These are phyloP conservation scores for Kentomonas sorsogonicus DNA, from an alignment of 208 protist species.

Conservation along the genomic window DNA sequence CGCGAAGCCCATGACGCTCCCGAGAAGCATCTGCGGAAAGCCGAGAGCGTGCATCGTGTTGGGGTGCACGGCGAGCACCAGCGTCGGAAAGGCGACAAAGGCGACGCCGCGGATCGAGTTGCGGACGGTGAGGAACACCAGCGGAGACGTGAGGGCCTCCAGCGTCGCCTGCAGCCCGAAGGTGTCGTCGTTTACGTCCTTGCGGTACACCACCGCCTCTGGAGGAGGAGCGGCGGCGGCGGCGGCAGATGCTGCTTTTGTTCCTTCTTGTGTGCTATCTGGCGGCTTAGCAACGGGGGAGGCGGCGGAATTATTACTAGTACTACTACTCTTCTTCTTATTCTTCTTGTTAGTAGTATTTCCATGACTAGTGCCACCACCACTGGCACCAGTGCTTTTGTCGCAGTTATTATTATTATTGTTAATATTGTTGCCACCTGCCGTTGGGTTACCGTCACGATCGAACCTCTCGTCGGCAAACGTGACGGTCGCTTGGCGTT, in stretches of 20 bases:
- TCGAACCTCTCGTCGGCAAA: constrained; percentile 7
- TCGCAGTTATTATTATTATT: too few relatives aligned
- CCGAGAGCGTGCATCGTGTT: constrained; percentile 24
- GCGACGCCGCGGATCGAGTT: constrained; percentile 20
- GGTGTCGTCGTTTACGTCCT: constrained; percentile 21
- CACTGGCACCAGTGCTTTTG: too few relatives aligned
- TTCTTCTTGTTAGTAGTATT: too few relatives aligned
- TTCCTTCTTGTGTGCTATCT: too few relatives aligned
- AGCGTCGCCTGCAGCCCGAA: constrained; percentile 23
- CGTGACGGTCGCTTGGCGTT: constrained; percentile 3
- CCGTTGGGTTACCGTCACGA: too few relatives aligned
- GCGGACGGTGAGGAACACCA: constrained; percentile 14
- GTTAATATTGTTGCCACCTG: too few relatives aligned
- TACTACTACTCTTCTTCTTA: too few relatives aligned
- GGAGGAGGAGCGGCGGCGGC: too few relatives aligned
- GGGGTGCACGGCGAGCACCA: constrained; percentile 30
- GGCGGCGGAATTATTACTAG: too few relatives aligned
- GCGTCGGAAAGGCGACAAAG: constrained; percentile 22
- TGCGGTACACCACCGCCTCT: constrained; percentile 25
- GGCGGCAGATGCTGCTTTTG: too few relatives aligned
- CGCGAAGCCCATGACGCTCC: constrained; percentile 20
- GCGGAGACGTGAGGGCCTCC: constrained; percentile 16
- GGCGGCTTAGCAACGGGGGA: too few relatives aligned
- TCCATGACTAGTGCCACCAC: too few relatives aligned
- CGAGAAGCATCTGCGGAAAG: constrained; percentile 24